Evolutionary conservation across 176 grass and related monocot species (phyloP).

Genomic region (Oryza glaberrima): DNA sequence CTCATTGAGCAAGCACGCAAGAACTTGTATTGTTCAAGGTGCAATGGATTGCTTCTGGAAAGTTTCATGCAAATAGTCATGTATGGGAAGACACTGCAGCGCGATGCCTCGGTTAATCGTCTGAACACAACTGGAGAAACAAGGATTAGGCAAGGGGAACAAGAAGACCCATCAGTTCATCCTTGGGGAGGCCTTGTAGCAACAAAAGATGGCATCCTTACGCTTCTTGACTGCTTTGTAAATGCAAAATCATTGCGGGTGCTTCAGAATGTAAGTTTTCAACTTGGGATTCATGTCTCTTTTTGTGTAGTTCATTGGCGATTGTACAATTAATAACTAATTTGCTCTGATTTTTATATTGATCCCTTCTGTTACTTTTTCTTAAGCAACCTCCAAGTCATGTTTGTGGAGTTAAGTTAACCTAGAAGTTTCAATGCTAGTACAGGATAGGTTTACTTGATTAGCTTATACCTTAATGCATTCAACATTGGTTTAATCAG

Average conservation of each 20-base stretch:
- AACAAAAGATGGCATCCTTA: slow-evolving; percentile 86
- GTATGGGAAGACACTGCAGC: slow-evolving; percentile 71
- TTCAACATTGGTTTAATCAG: slow-evolving; percentile 47
- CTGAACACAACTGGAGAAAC: slow-evolving; percentile 31
- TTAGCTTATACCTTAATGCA: slow-evolving; percentile 30
- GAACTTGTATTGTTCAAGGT: slow-evolving; percentile 95
- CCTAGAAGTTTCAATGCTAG: slow-evolving; percentile 19
- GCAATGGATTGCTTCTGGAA: slow-evolving; percentile 90
- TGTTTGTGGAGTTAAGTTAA: slow-evolving; percentile 1
- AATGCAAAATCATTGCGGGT: slow-evolving; percentile 66
- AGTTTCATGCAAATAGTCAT: slow-evolving; percentile 80
- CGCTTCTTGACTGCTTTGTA: slow-evolving; percentile 85
- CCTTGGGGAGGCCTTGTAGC: slow-evolving; percentile 89
- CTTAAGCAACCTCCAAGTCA: slow-evolving; percentile 23
- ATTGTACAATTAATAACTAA: slow-evolving; percentile 21
- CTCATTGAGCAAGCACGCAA: slow-evolving; percentile 92
- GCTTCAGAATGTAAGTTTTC: slow-evolving; percentile 84
- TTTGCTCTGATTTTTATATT: slow-evolving; percentile 21
- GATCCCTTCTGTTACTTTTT: slow-evolving; percentile 38
- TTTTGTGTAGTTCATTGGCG: slow-evolving; percentile 19
- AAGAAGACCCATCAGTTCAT: slow-evolving; percentile 72
- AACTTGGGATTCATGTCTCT: slow-evolving; percentile 22
- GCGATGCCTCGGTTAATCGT: slow-evolving; percentile 46
- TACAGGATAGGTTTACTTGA: background rate
- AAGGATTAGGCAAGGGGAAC: slow-evolving; percentile 39